These are phyloP conservation scores for Boletellus dicymbophilus DNA, from an alignment of 1,284 basidiomycete species.

Conservation along the genomic window DNA sequence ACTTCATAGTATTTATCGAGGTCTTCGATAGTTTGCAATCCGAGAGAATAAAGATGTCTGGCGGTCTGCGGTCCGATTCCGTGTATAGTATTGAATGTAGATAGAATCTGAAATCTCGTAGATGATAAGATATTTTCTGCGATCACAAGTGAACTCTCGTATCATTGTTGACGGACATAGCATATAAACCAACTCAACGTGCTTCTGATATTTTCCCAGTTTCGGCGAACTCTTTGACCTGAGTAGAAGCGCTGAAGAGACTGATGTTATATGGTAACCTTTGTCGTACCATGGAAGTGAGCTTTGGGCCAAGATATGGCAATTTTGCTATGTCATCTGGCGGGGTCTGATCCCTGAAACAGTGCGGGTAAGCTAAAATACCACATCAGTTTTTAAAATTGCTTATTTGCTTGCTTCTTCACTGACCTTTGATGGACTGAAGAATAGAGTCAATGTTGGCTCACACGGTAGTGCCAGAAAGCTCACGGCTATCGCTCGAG, in stretches of 20 bases:
- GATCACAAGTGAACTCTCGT: slow-evolving; percentile 2
- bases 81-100: slow-evolving; percentile 63
- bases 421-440: slow-evolving; percentile 65
- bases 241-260: neutral
- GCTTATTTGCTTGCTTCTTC: neutral
- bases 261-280: neutral
- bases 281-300: slow-evolving; percentile 52
- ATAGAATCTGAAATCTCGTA: slow-evolving; percentile 55
- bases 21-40: slow-evolving; percentile 61
- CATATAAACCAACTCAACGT: slow-evolving; percentile 33
- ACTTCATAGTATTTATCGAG: slow-evolving; percentile 67
- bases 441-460: neutral
- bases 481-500: slow-evolving; percentile 64
- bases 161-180: too few species aligned
- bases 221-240: slow-evolving; percentile 66
- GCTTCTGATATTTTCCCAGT: slow-evolving; percentile 60
- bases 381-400: slow-evolving; percentile 1
- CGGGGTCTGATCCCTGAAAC: slow-evolving; percentile 44
- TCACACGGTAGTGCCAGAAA: neutral
- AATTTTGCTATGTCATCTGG: slow-evolving; percentile 51
- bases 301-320: slow-evolving; percentile 64
- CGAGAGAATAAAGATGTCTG: slow-evolving; percentile 58
- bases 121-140: slow-evolving; percentile 51
- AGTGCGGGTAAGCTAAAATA: slow-evolving; percentile 61
- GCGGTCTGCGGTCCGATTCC: slow-evolving; percentile 74